Base-by-base conservation (phyloP, 371 early-diverging fungal species). In the Mucor plumbeus region DNA sequence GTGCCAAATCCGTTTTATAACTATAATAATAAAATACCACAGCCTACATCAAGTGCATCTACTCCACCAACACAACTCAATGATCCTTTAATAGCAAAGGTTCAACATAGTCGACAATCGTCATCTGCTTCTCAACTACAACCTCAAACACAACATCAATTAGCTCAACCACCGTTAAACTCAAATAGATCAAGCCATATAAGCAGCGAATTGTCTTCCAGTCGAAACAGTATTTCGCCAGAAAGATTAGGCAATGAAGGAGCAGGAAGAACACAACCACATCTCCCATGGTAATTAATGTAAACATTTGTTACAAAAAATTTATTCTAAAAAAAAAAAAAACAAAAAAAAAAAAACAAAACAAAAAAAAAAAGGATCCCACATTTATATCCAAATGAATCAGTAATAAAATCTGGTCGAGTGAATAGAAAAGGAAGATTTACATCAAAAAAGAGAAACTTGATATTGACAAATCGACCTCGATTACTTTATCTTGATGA, bases 401-500 rank as follows among this genome's bases (percentile, higher is more conserved):
- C 88, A 3, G 84, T 92, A 21, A 59, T 92, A 34, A 82, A 84
- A 54, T 81, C 83, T 15, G 86, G 91, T 1, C 78, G 79, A 19
- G 85, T 94, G 3, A 63, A 70, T 64, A 82, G 90, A 10, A 85
- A 86, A 54, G 56, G 72, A 57, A 89, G 88, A 15, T 71, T 90
- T 10, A 84, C 88, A 59, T 78, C 80, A 5, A 92, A 88, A 64
- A 85, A 85, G 36, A 72, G 90, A 14, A 82, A 85, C 35, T 66
- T 94, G 63, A 78, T 92, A 10, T 71, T 94, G 43, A 92, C 92
- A 2, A 90, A 92, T 67, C 66, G 81, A 34, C 92, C 92, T 26
- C 80, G 94, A 7, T 71, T 94, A 26, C 63, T 88, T 5, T 91
- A 92, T 65, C 79, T 88, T 60, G 91, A 92, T 61, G 85, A 88